Evolutionary conservation across 495 filamentous ascomycete species (phyloP).

Genomic region (Aspergillus sclerotiicarbonarius): DNA sequence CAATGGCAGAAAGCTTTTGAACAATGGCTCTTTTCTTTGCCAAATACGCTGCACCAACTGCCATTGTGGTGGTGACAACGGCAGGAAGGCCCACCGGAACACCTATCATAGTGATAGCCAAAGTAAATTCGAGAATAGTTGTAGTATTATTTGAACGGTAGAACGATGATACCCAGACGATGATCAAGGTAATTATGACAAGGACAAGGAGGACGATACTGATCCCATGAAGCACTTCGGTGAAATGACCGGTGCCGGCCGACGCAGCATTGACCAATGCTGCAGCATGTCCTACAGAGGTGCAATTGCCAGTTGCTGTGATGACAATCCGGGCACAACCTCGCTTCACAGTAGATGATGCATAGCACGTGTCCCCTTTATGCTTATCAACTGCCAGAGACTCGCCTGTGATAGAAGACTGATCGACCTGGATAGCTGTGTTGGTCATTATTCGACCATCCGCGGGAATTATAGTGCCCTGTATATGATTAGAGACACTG

Average conservation of each 20-base stretch:
- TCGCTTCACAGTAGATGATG: conserved; percentile 87
- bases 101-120: conserved; percentile 85
- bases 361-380: conserved; percentile 72
- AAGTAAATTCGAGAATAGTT: conserved; percentile 75
- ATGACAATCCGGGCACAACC: conserved; percentile 80
- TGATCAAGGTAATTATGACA: conserved; percentile 73
- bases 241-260: conserved; percentile 77
- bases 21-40: conserved; percentile 91
- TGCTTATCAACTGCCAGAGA: conserved; percentile 88
- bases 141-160: conserved; percentile 79
- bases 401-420: conserved; percentile 89
- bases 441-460: conserved; percentile 82
- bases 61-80: conserved; percentile 95
- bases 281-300: conserved; percentile 86
- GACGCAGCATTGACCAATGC: conserved; percentile 76
- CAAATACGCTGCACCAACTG: conserved; percentile 87
- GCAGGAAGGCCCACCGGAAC: conserved; percentile 93
- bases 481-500: conserved; percentile 6
- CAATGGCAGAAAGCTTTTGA: conserved; percentile 89
- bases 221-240: conserved; percentile 80
- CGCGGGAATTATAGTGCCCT: conserved; percentile 84
- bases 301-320: conserved; percentile 80
- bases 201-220: conserved; percentile 71
- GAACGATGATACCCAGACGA: conserved; percentile 84
- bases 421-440: conserved; percentile 82